Percentiles rank a stretch among this genome's conserved stretches.
Evolutionary conservation across 352 stramenopile genomes (phyloP).

Genomic region (Blastocystis sp.): DNA sequence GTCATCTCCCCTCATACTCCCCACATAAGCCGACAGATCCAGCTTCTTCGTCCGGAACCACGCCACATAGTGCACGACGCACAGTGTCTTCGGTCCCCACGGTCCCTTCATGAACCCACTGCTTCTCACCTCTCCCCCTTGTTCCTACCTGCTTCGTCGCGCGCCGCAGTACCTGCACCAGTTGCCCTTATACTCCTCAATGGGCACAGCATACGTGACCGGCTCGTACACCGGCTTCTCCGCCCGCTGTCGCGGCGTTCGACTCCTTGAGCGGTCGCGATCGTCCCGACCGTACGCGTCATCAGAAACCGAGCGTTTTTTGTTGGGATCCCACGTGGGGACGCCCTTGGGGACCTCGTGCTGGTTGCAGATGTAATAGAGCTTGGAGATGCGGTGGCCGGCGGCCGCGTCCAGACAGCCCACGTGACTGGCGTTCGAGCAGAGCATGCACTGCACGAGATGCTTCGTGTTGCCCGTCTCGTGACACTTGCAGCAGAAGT

Average conservation of each 20-base stretch:
- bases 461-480: slow-evolving; percentile 57
- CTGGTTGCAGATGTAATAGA: slow-evolving; percentile 46
- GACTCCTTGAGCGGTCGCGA: not conserved
- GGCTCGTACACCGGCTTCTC: slow-evolving; percentile 50
- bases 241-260: not conserved
- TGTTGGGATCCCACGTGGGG: slow-evolving; percentile 41
- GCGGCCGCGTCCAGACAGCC: not conserved
- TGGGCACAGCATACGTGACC: slow-evolving; percentile 16
- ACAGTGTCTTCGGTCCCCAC: slow-evolving; percentile 55
- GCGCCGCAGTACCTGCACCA: slow-evolving; percentile 55
- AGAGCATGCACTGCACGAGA: slow-evolving; percentile 38
- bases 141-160: slow-evolving; percentile 10
- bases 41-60: slow-evolving; percentile 53
- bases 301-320: slow-evolving; percentile 19
- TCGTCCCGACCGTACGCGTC: not conserved
- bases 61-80: slow-evolving; percentile 46
- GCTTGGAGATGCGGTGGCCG: slow-evolving; percentile 37
- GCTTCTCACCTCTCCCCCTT: not conserved
- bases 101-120: slow-evolving; percentile 55
- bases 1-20: not conserved
- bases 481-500: slow-evolving; percentile 50
- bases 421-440: slow-evolving; percentile 21
- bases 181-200: slow-evolving; percentile 52
- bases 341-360: slow-evolving; percentile 26
- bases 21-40: slow-evolving; percentile 41